Conservation (phyloP, 352 stramenopile species). For the Aphanomyces astaci region DNA sequence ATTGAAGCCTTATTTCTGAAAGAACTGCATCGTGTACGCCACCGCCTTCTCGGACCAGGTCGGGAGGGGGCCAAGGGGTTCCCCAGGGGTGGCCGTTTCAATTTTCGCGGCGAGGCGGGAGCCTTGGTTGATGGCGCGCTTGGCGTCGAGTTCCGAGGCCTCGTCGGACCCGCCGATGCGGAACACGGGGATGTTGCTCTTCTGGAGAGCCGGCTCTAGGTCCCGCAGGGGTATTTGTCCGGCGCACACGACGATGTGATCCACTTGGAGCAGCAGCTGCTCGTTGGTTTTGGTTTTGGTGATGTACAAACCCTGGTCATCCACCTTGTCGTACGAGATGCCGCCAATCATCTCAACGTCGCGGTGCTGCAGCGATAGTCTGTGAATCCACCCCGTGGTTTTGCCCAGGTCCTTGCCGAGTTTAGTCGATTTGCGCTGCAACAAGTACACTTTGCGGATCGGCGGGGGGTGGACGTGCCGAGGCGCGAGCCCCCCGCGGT, state of each 20-base stretch:
- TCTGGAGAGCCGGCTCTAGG: slow-evolving; percentile 73
- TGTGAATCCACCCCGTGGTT: slow-evolving; percentile 97
- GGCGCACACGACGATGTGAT: slow-evolving; percentile 95
- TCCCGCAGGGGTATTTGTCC: slow-evolving; percentile 89
- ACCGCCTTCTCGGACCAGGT: slow-evolving; percentile 21
- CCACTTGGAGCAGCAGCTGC: slow-evolving; percentile 85
- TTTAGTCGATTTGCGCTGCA: slow-evolving; percentile 93
- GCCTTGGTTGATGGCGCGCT: slow-evolving; percentile 96
- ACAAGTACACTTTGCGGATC: slow-evolving; percentile 85
- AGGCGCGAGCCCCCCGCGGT: slow-evolving; percentile 75
- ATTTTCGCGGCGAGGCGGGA: slow-evolving; percentile 78
- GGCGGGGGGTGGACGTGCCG: slow-evolving; percentile 34
- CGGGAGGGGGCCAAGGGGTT: slow-evolving; percentile 36
- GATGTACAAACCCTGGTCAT: slow-evolving; percentile 91
- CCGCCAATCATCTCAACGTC: slow-evolving; percentile 90
- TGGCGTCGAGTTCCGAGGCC: slow-evolving; percentile 94
- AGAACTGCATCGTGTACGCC: not conserved
- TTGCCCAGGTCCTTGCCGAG: slow-evolving; percentile 88
- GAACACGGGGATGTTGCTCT: slow-evolving; percentile 79
- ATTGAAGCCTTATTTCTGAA: slow-evolving; percentile 4
- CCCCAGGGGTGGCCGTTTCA: slow-evolving; percentile 68
- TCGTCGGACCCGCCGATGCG: slow-evolving; percentile 93
- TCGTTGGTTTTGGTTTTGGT: slow-evolving; percentile 50
- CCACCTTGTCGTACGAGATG: slow-evolving; percentile 92
- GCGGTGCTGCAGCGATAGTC: slow-evolving; percentile 84